These are phyloP conservation scores for Boletus sp. DNA, from an alignment of 768 basidiomycete genomes.

Conservation along the genomic window DNA sequence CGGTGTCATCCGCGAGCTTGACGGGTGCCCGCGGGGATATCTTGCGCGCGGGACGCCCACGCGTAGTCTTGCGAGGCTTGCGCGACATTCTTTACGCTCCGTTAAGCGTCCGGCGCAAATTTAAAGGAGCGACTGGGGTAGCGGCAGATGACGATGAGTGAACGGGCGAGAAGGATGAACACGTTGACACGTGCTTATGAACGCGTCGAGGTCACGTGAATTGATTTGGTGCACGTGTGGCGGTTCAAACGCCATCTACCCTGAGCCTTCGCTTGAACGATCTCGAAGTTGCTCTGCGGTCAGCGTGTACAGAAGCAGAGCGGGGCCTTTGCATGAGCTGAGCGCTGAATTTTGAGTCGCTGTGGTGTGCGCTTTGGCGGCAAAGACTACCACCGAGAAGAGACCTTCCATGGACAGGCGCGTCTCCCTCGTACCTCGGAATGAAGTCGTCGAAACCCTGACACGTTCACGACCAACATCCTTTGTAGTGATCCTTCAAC, in stretches of 20 bases:
- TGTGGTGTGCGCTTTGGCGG: neutral
- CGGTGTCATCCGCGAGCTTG: conserved; percentile 20
- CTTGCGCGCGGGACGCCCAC: conserved; percentile 7
- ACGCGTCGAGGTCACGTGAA: conserved; percentile 30
- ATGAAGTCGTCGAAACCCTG: conserved; percentile 8
- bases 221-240: conserved; percentile 24
- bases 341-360: conserved; percentile 3
- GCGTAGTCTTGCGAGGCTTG: conserved; percentile 11
- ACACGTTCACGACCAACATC: conserved; percentile 1
- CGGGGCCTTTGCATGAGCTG: conserved; percentile 2
- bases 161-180: conserved; percentile 11
- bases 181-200: conserved; percentile 18
- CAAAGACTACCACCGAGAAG: neutral
- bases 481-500: conserved; percentile 40
- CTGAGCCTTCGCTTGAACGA: neutral
- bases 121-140: conserved; percentile 24
- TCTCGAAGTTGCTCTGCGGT: neutral
- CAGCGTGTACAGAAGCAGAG: neutral
- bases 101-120: conserved; percentile 27
- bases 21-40: conserved; percentile 4
- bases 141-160: conserved; percentile 2
- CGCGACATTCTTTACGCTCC: conserved; percentile 14
- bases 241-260: neutral
- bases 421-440: conserved; percentile 22
- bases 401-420: conserved; percentile 40